Conservation (phyloP, 495 filamentous ascomycete genomes). For the Astrocystis sublimbata region DNA sequence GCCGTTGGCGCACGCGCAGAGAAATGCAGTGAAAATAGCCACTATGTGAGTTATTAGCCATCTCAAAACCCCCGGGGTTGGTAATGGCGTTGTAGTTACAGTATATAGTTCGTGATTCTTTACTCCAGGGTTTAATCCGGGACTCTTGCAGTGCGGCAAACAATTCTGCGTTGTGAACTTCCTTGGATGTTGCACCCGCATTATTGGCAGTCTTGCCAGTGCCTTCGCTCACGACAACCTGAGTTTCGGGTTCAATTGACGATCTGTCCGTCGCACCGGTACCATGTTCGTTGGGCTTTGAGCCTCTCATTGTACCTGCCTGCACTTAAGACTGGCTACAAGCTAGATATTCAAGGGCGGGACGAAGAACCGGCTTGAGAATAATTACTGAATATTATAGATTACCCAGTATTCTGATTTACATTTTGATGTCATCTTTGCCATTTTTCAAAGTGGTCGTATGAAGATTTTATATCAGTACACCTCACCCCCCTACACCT, state of each 20-base stretch:
- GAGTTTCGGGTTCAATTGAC: neutral
- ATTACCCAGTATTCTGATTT: neutral
- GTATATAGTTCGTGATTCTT: constrained; percentile 54
- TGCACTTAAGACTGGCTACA: neutral
- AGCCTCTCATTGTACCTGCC: constrained; percentile 24
- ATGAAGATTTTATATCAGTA: constrained; percentile 7
- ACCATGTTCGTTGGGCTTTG: constrained; percentile 17
- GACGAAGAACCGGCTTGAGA: too few relatives aligned
- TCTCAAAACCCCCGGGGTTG: neutral
- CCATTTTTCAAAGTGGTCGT: constrained; percentile 1
- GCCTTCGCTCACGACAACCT: constrained; percentile 31
- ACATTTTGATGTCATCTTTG: neutral
- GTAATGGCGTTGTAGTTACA: constrained; percentile 41
- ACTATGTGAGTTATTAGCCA: constrained; percentile 25
- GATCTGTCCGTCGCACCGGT: neutral
- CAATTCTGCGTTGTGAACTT: constrained; percentile 57
- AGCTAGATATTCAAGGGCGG: neutral
- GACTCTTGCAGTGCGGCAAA: constrained; percentile 59
- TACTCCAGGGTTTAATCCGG: constrained; percentile 57
- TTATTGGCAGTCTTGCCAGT: constrained; percentile 39
- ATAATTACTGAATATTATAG: too few relatives aligned
- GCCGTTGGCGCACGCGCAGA: constrained; percentile 55
- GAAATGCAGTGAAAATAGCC: constrained; percentile 46
- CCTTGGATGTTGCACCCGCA: constrained; percentile 47
- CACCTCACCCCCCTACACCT: constrained; percentile 3